Percentiles rank a stretch among this genome's conserved stretches.
phyloP scores from a whole-genome alignment of 2,329 filamentous ascomycete species.

The Botrytis galanthina region DNA sequence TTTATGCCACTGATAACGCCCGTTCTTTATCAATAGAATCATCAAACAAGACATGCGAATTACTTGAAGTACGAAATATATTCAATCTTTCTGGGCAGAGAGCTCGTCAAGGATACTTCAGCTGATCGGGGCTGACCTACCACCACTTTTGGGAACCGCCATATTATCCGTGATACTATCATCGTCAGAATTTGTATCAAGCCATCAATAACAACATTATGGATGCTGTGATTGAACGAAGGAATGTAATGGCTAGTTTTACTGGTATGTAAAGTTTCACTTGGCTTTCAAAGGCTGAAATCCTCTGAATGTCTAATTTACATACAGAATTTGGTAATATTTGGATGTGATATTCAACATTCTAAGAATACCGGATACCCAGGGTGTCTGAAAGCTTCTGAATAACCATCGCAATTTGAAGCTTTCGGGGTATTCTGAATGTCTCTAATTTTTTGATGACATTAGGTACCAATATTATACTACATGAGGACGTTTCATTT shows the following conservation, averaged over 20 bases:
- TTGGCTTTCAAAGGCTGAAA: neutral
- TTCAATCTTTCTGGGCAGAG: neutral
- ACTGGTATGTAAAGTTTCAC: neutral
- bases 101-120: neutral
- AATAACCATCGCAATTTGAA: neutral
- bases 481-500: neutral
- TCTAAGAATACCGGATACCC: neutral
- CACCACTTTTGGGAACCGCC: neutral
- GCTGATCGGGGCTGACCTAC: neutral
- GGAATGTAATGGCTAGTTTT: no score
- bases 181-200: neutral
- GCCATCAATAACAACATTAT: neutral
- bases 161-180: neutral
- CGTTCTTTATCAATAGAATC: neutral
- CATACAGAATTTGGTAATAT: neutral
- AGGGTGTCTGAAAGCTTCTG: neutral
- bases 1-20: neutral
- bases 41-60: neutral
- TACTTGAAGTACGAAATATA: neutral
- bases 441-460: neutral
- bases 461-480: neutral
- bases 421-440: neutral
- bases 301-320: neutral
- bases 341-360: neutral
- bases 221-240: no score